phyloP scores from a whole-genome alignment of 768 basidiomycete genomes.

The Termitomyces sp. region DNA sequence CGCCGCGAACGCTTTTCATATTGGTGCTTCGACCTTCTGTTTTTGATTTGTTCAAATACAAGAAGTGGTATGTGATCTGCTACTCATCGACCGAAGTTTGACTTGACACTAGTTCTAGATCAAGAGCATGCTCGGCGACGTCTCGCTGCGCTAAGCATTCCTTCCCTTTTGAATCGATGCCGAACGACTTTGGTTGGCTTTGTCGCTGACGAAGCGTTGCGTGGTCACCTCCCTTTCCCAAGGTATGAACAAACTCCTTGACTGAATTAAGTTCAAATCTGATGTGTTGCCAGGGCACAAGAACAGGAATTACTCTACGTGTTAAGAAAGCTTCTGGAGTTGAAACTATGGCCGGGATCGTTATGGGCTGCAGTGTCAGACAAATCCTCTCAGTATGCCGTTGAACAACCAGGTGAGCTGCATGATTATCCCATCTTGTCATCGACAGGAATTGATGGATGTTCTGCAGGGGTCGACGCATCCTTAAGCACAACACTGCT shows the following conservation, averaged over 20 bases:
- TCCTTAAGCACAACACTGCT: slow-evolving; percentile 49
- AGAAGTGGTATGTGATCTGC: slow-evolving; percentile 48
- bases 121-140: slow-evolving; percentile 58
- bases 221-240: slow-evolving; percentile 88
- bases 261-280: background rate
- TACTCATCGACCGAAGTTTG: background rate
- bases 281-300: slow-evolving; percentile 50
- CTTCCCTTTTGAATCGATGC: slow-evolving; percentile 77
- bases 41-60: slow-evolving; percentile 71
- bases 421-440: slow-evolving; percentile 2
- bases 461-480: slow-evolving; percentile 38
- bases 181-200: slow-evolving; percentile 65
- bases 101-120: slow-evolving; percentile 37
- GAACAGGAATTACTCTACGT: slow-evolving; percentile 91
- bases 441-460: background rate
- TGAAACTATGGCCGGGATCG: slow-evolving; percentile 74
- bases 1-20: slow-evolving; percentile 87
- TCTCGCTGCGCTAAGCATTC: slow-evolving; percentile 70
- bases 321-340: slow-evolving; percentile 68
- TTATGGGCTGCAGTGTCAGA: slow-evolving; percentile 75
- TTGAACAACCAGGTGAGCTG: slow-evolving; percentile 56
- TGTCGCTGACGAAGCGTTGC: slow-evolving; percentile 79
- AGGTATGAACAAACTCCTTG: slow-evolving; percentile 42
- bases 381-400: slow-evolving; percentile 54
- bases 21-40: slow-evolving; percentile 90